Evolutionary conservation across 2,329 filamentous ascomycete genomes (phyloP).

Genomic region (Orbilia ellipsospora): DNA sequence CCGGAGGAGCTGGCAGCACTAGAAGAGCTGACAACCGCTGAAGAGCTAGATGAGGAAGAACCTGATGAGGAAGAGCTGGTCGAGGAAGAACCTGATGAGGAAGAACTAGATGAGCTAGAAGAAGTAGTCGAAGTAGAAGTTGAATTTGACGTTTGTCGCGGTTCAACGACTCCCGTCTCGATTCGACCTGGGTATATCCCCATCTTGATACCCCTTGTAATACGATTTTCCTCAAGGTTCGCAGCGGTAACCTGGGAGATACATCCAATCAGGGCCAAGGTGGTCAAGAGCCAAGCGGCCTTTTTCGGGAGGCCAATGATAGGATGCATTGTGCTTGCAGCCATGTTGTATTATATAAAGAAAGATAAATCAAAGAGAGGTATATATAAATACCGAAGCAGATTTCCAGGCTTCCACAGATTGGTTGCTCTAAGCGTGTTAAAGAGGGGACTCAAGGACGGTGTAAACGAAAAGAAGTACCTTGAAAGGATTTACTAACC

Average conservation of each 20-base stretch:
- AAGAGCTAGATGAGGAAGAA: too few relatives aligned
- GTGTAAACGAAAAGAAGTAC: conserved; percentile 8
- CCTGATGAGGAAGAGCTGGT: too few relatives aligned
- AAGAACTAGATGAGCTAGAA: background rate
- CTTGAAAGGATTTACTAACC: background rate
- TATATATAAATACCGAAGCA: background rate
- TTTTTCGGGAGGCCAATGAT: conserved; percentile 6
- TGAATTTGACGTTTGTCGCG: background rate
- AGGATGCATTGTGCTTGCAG: conserved; percentile 19
- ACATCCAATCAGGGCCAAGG: conserved; percentile 10
- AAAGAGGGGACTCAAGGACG: background rate
- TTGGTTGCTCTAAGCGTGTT: conserved; percentile 14
- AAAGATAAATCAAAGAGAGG: background rate
- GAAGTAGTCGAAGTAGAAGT: background rate
- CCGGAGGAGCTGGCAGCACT: too few relatives aligned
- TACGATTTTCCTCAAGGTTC: background rate
- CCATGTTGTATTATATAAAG: background rate
- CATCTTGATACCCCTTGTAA: background rate
- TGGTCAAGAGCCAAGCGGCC: conserved; percentile 32
- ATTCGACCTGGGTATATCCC: conserved; percentile 5
- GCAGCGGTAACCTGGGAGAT: conserved; percentile 7
- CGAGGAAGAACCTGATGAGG: too few relatives aligned
- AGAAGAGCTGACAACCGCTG: too few relatives aligned
- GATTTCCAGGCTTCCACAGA: background rate
- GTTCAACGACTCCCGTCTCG: background rate